Evolutionary conservation across 1,284 basidiomycete species (phyloP).

Genomic region (Sanghuangporus baumii): DNA sequence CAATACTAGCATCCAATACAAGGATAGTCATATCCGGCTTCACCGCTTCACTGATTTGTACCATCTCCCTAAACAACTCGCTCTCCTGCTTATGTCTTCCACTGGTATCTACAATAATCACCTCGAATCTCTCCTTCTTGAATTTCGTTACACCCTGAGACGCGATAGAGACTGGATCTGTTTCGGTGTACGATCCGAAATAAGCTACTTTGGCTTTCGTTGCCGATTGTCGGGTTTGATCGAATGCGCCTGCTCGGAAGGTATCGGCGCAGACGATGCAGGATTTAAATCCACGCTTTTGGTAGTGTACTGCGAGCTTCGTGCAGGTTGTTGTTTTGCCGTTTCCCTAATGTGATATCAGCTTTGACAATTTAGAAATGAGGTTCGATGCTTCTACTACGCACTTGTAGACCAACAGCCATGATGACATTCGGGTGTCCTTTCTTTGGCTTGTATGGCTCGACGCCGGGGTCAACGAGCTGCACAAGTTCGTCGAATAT

Average conservation of each 20-base stretch:
- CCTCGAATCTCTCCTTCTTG: slow-evolving; percentile 96
- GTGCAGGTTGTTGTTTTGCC: slow-evolving; percentile 99
- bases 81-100: slow-evolving; percentile 97
- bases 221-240: slow-evolving; percentile 93
- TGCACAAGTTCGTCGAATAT: slow-evolving; percentile 96
- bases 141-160: slow-evolving; percentile 94
- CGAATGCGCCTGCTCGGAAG: slow-evolving; percentile 98
- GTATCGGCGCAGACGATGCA: slow-evolving; percentile 99
- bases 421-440: slow-evolving; percentile 95
- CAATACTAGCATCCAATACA: slow-evolving; percentile 85
- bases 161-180: slow-evolving; percentile 94
- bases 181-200: slow-evolving; percentile 98
- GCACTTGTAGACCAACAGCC: slow-evolving; percentile 91
- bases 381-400: slow-evolving; percentile 19
- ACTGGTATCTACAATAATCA: slow-evolving; percentile 98
- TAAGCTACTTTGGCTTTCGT: slow-evolving; percentile 99
- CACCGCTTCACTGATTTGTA: slow-evolving; percentile 90
- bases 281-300: slow-evolving; percentile 96
- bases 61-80: slow-evolving; percentile 98
- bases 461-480: slow-evolving; percentile 91
- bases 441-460: slow-evolving; percentile 95
- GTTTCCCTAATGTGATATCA: slow-evolving; percentile 67
- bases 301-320: slow-evolving; percentile 96
- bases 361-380: slow-evolving; percentile 7
- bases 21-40: slow-evolving; percentile 92